Evolutionary conservation across 108 stramenopile species (phyloP).

Genomic region (Cyclotella cryptica): DNA sequence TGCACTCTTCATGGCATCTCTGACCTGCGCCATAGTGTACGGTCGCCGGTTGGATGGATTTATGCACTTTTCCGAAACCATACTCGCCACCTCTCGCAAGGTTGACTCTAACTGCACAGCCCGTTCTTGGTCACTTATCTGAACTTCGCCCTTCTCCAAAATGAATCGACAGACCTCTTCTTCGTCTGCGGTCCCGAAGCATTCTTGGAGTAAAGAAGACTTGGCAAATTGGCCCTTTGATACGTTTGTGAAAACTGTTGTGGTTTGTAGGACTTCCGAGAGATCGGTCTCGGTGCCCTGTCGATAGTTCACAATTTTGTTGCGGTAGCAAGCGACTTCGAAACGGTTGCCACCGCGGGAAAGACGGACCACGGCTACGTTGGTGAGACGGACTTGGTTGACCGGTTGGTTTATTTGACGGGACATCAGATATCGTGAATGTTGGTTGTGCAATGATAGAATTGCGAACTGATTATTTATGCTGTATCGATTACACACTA

Average conservation of each 20-base stretch:
- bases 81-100: constrained; percentile 88
- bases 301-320: constrained; percentile 98
- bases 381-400: constrained; percentile 97
- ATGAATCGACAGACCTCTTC: constrained; percentile 85
- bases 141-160: constrained; percentile 87
- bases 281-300: constrained; percentile 97
- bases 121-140: constrained; percentile 94
- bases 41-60: constrained; percentile 88
- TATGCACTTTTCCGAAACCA: constrained; percentile 94
- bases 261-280: constrained; percentile 97
- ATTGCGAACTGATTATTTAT: neutral
- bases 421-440: constrained; percentile 42
- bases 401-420: constrained; percentile 85
- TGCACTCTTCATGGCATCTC: constrained; percentile 79
- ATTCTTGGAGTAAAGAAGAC: constrained; percentile 80
- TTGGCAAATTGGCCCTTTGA: constrained; percentile 96
- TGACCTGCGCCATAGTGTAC: constrained; percentile 90
- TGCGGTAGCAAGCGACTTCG: constrained; percentile 98
- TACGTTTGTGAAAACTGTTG: constrained; percentile 95
- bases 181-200: constrained; percentile 89
- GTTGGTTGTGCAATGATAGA: neutral
- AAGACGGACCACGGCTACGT: constrained; percentile 96
- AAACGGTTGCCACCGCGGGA: constrained; percentile 93
- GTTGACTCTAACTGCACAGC: constrained; percentile 77
- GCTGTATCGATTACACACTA: too few species aligned